phyloP scores from a whole-genome alignment of 139 green algal genomes.

The Tetratostichococcus sp. region DNA sequence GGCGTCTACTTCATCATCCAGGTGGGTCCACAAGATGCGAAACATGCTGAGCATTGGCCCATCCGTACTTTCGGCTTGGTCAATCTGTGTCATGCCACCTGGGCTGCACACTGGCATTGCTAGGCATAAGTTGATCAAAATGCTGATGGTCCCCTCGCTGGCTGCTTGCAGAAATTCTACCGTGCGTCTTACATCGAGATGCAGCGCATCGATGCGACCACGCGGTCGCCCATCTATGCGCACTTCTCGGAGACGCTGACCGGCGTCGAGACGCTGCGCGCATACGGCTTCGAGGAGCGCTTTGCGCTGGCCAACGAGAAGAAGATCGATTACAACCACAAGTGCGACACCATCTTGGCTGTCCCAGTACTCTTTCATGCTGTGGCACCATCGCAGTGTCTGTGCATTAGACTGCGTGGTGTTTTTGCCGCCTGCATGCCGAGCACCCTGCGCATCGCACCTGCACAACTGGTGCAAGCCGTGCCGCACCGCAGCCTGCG shows the following conservation, averaged over 20 bases:
- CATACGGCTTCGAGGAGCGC: slow-evolving; percentile 53
- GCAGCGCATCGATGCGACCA: slow-evolving; percentile 84
- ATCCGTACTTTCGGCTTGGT: not conserved
- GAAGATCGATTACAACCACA: slow-evolving; percentile 63
- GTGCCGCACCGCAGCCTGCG: not conserved
- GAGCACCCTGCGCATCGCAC: too few relatives aligned
- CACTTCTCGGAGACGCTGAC: slow-evolving; percentile 61
- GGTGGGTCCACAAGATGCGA: slow-evolving; percentile 16
- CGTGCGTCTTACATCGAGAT: slow-evolving; percentile 85
- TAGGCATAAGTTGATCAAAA: too few relatives aligned
- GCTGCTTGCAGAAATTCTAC: slow-evolving; percentile 23
- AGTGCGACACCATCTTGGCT: slow-evolving; percentile 5
- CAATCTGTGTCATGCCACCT: too few relatives aligned
- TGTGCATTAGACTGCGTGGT: too few relatives aligned
- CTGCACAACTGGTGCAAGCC: too few relatives aligned
- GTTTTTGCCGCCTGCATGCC: too few relatives aligned
- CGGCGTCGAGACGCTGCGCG: slow-evolving; percentile 71
- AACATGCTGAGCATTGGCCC: not conserved
- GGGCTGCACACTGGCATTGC: too few relatives aligned
- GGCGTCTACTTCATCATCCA: slow-evolving; percentile 73
- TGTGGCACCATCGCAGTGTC: too few relatives aligned
- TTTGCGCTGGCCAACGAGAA: slow-evolving; percentile 51
- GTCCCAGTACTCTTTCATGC: too few relatives aligned
- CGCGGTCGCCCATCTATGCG: slow-evolving; percentile 78
- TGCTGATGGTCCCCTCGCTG: too few relatives aligned